phyloP scores from a whole-genome alignment of 805 yeast genomes.

The Soucietia sequanensis region DNA sequence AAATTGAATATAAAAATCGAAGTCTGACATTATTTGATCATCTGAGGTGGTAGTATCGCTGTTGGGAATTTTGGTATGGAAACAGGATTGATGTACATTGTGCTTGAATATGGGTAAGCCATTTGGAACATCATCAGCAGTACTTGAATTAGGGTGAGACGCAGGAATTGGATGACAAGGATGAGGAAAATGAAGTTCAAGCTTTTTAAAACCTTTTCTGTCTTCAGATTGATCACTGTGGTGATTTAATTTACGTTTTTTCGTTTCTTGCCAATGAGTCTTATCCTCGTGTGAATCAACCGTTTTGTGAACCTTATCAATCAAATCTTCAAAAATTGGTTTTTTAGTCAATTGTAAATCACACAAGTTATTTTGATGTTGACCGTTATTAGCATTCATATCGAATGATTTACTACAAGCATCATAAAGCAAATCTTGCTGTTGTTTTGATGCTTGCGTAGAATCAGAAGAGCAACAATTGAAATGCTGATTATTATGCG shows the following conservation, averaged over 20 bases:
- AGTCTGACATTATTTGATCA: constrained; percentile 26
- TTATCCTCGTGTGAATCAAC: constrained; percentile 13
- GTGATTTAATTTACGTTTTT: constrained; percentile 8
- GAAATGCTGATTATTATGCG: not conserved
- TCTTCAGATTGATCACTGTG: constrained; percentile 2
- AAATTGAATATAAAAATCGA: constrained; percentile 37
- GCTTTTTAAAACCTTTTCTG: constrained; percentile 10
- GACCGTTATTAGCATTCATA: constrained; percentile 1
- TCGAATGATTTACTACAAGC: constrained; percentile 5
- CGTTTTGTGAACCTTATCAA: constrained; percentile 34
- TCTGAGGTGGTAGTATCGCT: constrained; percentile 6
- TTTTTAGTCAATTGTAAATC: constrained; percentile 26
- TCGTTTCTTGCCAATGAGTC: constrained; percentile 3
- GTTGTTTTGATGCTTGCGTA: too few species aligned
- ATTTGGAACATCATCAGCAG: constrained; percentile 3
- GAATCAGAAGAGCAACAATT: constrained; percentile 2
- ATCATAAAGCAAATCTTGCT: constrained; percentile 7
- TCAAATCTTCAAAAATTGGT: constrained; percentile 38
- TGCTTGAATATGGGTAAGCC: constrained; percentile 5
- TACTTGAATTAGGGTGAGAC: not conserved
- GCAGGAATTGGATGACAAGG: constrained; percentile 26
- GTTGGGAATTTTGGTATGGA: constrained; percentile 42
- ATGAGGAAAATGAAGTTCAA: constrained; percentile 41
- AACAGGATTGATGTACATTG: constrained; percentile 42
- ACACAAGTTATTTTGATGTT: constrained; percentile 24